Evolutionary conservation across 441 rosid genomes (phyloP).

Genomic region (Adansonia rubrostipa): DNA sequence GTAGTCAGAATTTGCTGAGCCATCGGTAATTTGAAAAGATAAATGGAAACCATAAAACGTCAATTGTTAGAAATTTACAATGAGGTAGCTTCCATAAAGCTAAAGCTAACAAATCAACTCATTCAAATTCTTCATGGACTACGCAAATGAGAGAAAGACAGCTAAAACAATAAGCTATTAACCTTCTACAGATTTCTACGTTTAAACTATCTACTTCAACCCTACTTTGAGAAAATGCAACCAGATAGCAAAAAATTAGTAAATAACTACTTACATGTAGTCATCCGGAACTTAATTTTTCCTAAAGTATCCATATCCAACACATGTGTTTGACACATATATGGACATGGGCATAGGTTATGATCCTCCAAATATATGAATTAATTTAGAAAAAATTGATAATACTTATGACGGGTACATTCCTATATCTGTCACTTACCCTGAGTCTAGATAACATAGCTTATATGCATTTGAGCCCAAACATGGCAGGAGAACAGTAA

Average conservation of each 20-base stretch:
- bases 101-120: background rate
- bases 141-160: background rate
- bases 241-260: background rate
- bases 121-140: background rate
- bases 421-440: no score
- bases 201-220: background rate
- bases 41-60: background rate
- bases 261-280: background rate
- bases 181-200: background rate
- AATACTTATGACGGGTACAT: background rate
- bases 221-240: background rate
- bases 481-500: background rate
- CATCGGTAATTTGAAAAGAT: background rate
- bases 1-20: background rate
- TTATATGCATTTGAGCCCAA: background rate
- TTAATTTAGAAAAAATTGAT: background rate
- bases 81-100: background rate
- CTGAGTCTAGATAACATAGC: background rate
- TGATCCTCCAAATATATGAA: background rate
- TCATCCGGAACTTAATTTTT: background rate
- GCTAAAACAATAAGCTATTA: background rate
- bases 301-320: background rate
- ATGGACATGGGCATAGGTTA: background rate
- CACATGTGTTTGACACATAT: background rate
- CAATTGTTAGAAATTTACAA: background rate